Conservation (phyloP, 2,329 filamentous ascomycete species). For the Ambrosiella beaveri region DNA sequence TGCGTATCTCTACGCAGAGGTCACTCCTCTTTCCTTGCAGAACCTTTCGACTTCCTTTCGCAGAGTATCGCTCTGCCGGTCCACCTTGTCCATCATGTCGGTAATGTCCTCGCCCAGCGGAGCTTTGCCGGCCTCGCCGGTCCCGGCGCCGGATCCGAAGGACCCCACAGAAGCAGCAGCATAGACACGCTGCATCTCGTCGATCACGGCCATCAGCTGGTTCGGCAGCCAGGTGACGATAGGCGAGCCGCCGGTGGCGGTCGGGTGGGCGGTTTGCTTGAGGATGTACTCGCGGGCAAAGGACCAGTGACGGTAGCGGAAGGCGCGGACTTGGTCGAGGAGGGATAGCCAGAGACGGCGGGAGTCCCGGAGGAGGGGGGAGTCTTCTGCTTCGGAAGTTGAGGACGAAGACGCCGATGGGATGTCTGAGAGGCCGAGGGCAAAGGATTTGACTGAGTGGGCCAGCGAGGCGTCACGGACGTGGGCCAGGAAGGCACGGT, state of each 20-base stretch:
- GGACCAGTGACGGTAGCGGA: conserved; percentile 73
- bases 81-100: conserved; percentile 50
- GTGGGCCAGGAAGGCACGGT: conserved; percentile 66
- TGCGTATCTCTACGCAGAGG: too few species aligned
- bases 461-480: conserved; percentile 36
- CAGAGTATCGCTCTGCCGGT: conserved; percentile 46
- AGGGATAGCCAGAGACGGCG: conserved; percentile 44
- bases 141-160: too few species aligned
- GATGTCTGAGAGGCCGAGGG: conserved; percentile 23
- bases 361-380: conserved; percentile 29
- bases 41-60: conserved; percentile 61
- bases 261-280: conserved; percentile 58
- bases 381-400: too few species aligned
- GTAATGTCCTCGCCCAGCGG: conserved; percentile 30
- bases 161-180: conserved; percentile 20
- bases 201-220: conserved; percentile 57
- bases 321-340: conserved; percentile 61
- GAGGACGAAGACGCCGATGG: conserved; percentile 16
- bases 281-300: conserved; percentile 75
- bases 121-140: conserved; percentile 18
- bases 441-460: conserved; percentile 41
- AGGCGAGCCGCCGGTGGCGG: conserved; percentile 62
- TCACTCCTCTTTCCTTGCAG: conserved; percentile 42
- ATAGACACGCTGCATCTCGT: conserved; percentile 47
- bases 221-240: conserved; percentile 77